phyloP scores from a whole-genome alignment of 768 basidiomycete genomes.

The Suillus occidentalis region DNA sequence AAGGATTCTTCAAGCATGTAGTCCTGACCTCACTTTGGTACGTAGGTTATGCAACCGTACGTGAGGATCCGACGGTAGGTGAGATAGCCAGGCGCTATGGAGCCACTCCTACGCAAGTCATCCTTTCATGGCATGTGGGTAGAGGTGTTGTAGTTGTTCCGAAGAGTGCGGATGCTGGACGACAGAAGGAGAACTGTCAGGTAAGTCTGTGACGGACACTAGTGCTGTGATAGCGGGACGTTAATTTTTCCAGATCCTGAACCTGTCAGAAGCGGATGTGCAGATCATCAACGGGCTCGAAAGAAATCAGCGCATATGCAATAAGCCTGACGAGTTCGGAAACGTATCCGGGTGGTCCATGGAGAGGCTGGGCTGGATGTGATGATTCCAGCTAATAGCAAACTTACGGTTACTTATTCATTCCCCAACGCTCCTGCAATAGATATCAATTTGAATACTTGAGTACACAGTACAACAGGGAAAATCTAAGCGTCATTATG shows the following conservation, averaged over 20 bases:
- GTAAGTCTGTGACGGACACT: conserved; percentile 32
- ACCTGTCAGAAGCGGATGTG: conserved; percentile 39
- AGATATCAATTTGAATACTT: conserved; percentile 2
- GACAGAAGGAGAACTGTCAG: conserved; percentile 27
- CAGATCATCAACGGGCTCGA: conserved; percentile 42
- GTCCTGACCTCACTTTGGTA: conserved; percentile 10
- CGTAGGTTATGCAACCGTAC: conserved; percentile 26
- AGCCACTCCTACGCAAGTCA: conserved; percentile 28
- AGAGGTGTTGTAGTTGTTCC: conserved; percentile 32
- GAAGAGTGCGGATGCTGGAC: conserved; percentile 24
- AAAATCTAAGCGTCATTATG: conserved; percentile 12
- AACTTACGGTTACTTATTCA: neutral
- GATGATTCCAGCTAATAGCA: neutral
- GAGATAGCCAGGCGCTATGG: conserved; percentile 29
- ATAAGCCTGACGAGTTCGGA: conserved; percentile 34
- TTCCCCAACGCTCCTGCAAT: neutral
- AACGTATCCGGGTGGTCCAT: conserved; percentile 40
- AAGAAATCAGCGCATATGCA: conserved; percentile 39
- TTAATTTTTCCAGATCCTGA: conserved; percentile 35
- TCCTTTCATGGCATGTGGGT: conserved; percentile 34
- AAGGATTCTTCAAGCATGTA: neutral
- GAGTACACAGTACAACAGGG: conserved; percentile 7
- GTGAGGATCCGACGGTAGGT: conserved; percentile 29
- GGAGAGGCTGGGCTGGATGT: conserved; percentile 41
- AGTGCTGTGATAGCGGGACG: neutral